phyloP scores from a whole-genome alignment of 164 flowering plant genomes.

The Akebia trifoliata region DNA sequence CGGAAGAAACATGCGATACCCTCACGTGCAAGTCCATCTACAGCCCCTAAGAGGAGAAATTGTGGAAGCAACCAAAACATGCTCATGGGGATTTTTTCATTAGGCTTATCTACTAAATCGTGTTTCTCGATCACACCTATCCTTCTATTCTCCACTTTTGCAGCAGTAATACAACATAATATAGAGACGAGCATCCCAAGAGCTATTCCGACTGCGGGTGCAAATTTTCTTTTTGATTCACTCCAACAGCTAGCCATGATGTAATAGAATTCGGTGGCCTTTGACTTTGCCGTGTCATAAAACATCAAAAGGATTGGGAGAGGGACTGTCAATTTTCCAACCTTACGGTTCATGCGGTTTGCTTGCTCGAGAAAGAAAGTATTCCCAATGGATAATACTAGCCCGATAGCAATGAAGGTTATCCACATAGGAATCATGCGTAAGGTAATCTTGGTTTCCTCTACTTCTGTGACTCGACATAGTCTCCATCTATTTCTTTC shows the following conservation, averaged over 20 bases:
- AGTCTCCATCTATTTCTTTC: constrained; percentile 28
- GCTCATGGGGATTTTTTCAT: constrained; percentile 33
- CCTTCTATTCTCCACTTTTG: constrained; percentile 33
- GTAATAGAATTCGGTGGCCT: neutral
- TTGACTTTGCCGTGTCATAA: neutral
- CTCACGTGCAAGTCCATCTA: constrained; percentile 16
- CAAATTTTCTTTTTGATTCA: neutral
- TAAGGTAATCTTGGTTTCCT: constrained; percentile 27
- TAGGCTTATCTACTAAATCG: constrained; percentile 30
- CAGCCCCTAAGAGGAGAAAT: constrained; percentile 32
- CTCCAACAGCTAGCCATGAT: neutral
- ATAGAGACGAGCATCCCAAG: constrained; percentile 25
- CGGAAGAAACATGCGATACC: constrained; percentile 15
- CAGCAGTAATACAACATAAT: constrained; percentile 37
- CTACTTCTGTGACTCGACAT: constrained; percentile 33
- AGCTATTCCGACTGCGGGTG: constrained; percentile 18
- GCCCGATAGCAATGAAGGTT: constrained; percentile 30
- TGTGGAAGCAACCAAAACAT: constrained; percentile 48
- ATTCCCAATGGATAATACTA: constrained; percentile 32
- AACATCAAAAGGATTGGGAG: constrained; percentile 18
- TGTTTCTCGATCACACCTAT: constrained; percentile 20
- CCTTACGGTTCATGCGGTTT: constrained; percentile 26
- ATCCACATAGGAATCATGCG: constrained; percentile 35
- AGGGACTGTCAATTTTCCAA: constrained; percentile 31
- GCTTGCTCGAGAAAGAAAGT: constrained; percentile 47